These are phyloP conservation scores for Atkinsonella texensis DNA, from an alignment of 2,329 filamentous ascomycete species.

Conservation along the genomic window DNA sequence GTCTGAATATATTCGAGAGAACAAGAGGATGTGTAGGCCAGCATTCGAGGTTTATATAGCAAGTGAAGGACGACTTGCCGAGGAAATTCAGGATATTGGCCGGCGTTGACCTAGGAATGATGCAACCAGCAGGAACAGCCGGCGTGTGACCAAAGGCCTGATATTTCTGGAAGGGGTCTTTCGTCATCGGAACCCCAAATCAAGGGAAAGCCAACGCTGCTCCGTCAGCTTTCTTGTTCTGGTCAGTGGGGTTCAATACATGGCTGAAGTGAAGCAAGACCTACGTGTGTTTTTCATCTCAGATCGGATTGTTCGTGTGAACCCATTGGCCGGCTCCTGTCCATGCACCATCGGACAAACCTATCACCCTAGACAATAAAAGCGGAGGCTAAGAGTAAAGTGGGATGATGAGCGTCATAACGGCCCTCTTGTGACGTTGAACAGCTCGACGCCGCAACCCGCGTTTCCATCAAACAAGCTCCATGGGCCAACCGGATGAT, in stretches of 20 bases:
- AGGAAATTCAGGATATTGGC: conserved; percentile 1
- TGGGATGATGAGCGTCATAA: conserved; percentile 6
- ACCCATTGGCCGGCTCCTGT: conserved; percentile 1
- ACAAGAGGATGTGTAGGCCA: neutral
- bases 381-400: conserved; percentile 2
- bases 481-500: neutral
- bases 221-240: neutral
- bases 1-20: neutral
- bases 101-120: neutral
- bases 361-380: neutral
- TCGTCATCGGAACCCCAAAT: conserved; percentile 4
- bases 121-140: conserved; percentile 2
- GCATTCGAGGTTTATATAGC: conserved; percentile 6
- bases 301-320: neutral
- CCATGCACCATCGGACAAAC: neutral
- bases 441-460: neutral
- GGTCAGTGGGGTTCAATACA: neutral
- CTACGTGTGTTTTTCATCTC: conserved; percentile 1
- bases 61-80: neutral
- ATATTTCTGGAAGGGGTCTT: neutral
- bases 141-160: neutral
- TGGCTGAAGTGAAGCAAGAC: neutral
- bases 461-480: neutral
- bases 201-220: neutral
- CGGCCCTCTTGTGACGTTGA: conserved; percentile 5